Conservation (phyloP, 1,284 basidiomycete species). For the Cystobasidium pallidum region DNA sequence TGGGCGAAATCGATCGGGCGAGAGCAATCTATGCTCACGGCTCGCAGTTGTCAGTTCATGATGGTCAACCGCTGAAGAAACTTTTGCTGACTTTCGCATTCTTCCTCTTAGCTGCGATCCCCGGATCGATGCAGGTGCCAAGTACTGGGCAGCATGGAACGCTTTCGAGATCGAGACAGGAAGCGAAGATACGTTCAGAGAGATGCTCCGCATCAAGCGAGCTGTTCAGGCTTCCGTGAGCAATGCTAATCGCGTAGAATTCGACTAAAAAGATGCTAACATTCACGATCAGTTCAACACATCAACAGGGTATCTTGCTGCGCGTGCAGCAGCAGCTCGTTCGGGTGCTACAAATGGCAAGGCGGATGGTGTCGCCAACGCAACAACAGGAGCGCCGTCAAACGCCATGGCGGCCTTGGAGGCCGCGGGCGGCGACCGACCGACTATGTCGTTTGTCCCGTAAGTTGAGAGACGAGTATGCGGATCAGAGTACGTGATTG, state of each 20-base stretch:
- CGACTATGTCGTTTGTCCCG: constrained; percentile 46
- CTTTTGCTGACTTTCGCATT: neutral
- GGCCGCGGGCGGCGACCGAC: constrained; percentile 15
- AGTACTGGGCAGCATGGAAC: constrained; percentile 98
- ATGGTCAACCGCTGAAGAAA: constrained; percentile 65
- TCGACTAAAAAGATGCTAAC: neutral
- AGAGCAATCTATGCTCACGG: constrained; percentile 96
- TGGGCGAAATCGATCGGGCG: constrained; percentile 97
- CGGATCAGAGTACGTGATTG: no score
- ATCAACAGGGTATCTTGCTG: constrained; percentile 65
- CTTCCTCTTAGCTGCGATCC: constrained; percentile 43
- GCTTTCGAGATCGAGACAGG: constrained; percentile 96
- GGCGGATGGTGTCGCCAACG: constrained; percentile 54
- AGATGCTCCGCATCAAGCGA: constrained; percentile 97
- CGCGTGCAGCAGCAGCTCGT: constrained; percentile 51
- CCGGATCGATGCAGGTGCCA: constrained; percentile 62
- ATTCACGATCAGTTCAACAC: constrained; percentile 74
- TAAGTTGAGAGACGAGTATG: constrained; percentile 38
- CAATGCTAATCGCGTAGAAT: neutral
- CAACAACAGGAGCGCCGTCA: constrained; percentile 58
- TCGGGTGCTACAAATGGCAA: constrained; percentile 59
- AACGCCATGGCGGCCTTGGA: constrained; percentile 64
- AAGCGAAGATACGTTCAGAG: constrained; percentile 96
- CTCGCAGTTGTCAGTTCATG: constrained; percentile 90
- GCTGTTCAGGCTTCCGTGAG: constrained; percentile 84